A percentile compares a stretch with the other conserved stretches of the same genome.
These are phyloP conservation scores for Xylaria sp. DNA, from an alignment of 2,329 filamentous ascomycete genomes.

Conservation along the genomic window DNA sequence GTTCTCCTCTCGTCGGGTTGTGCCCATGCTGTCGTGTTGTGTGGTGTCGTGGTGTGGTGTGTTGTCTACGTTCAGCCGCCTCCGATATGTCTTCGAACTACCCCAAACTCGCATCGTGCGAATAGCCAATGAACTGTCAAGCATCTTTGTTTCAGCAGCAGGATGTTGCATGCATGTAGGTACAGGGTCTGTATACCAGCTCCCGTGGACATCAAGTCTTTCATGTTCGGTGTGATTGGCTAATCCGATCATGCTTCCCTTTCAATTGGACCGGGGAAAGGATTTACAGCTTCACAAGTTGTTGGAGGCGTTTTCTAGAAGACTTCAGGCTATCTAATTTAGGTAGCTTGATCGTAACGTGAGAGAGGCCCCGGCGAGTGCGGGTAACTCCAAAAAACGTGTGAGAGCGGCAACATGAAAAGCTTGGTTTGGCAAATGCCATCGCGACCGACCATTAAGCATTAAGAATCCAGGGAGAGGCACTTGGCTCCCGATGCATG, in stretches of 20 bases:
- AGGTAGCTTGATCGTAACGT: slow-evolving; percentile 5
- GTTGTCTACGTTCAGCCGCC: slow-evolving; percentile 33
- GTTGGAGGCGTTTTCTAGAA: slow-evolving; percentile 31
- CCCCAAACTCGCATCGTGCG: slow-evolving; percentile 26
- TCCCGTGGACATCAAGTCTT: slow-evolving; percentile 26
- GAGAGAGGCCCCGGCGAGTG: slow-evolving; percentile 1
- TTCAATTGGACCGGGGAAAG: slow-evolving; percentile 29
- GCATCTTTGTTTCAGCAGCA: slow-evolving; percentile 30
- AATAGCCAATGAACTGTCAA: slow-evolving; percentile 26
- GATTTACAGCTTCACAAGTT: background rate
- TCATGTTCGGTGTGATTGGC: slow-evolving; percentile 31
- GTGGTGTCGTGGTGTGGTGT: slow-evolving; percentile 14
- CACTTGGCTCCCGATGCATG: too few species aligned
- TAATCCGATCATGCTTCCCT: slow-evolving; percentile 16
- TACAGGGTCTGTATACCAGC: slow-evolving; percentile 25
- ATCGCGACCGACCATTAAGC: slow-evolving; percentile 5
- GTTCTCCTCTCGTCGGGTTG: slow-evolving; percentile 17
- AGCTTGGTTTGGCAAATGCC: slow-evolving; percentile 31
- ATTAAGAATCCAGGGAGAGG: background rate
- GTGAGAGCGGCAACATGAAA: slow-evolving; percentile 26
- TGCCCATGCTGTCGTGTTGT: slow-evolving; percentile 24
- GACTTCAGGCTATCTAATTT: slow-evolving; percentile 14
- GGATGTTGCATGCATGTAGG: slow-evolving; percentile 33
- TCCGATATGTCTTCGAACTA: slow-evolving; percentile 29
- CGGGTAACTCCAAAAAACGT: background rate